Evolutionary conservation across 345 rosid species (phyloP).

Genomic region (Firmiana major): DNA sequence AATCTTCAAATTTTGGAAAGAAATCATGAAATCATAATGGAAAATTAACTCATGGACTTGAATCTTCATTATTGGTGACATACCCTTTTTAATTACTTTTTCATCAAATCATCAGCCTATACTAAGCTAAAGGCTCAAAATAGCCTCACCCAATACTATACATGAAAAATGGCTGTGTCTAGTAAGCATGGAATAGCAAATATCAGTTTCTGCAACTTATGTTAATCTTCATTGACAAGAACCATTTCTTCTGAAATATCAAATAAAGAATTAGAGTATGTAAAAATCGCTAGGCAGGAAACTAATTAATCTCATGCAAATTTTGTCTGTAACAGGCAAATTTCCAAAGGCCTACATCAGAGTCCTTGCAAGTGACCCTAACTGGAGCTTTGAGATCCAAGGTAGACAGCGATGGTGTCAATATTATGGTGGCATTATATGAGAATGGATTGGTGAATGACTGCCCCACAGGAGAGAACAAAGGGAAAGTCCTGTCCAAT

Average conservation of each 20-base stretch:
- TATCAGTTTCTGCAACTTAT: too few species aligned
- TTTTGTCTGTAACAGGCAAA: slow-evolving; percentile 42
- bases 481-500: slow-evolving; percentile 66
- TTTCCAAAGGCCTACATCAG: slow-evolving; percentile 58
- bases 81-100: too few species aligned
- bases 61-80: too few species aligned
- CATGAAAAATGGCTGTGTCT: too few species aligned
- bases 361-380: slow-evolving; percentile 51
- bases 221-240: too few species aligned
- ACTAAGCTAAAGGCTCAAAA: too few species aligned
- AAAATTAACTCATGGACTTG: neutral
- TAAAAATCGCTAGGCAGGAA: neutral
- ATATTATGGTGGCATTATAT: slow-evolving; percentile 74
- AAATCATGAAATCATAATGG: neutral
- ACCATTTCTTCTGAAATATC: neutral
- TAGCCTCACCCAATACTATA: too few species aligned
- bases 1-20: neutral
- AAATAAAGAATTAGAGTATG: neutral
- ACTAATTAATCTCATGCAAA: neutral
- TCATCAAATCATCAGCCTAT: too few species aligned
- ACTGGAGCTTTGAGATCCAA: slow-evolving; percentile 53
- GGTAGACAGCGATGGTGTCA: slow-evolving; percentile 51
- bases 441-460: slow-evolving; percentile 68
- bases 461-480: slow-evolving; percentile 69
- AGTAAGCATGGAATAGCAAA: too few species aligned